These are phyloP conservation scores for Fusarium nodosum DNA, from an alignment of 2,329 filamentous ascomycete genomes.

Conservation along the genomic window DNA sequence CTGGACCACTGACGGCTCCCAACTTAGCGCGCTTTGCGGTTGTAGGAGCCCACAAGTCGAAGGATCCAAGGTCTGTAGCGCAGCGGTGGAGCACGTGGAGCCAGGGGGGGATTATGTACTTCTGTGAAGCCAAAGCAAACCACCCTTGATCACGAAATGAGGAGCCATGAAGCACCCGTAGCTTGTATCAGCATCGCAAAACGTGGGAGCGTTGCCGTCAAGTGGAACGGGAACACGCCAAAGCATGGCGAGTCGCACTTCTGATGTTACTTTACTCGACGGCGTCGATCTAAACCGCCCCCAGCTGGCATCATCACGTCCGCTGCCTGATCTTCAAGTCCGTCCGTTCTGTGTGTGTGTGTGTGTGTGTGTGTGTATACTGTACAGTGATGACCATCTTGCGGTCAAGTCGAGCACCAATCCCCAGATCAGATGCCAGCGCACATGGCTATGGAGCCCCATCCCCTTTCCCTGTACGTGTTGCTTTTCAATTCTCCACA, in stretches of 20 bases:
- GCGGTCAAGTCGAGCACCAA: slow-evolving; percentile 33
- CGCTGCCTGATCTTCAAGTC: slow-evolving; percentile 18
- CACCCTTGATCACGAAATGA: slow-evolving; percentile 21
- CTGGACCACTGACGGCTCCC: slow-evolving; percentile 15
- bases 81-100: slow-evolving; percentile 40
- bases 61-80: slow-evolving; percentile 19
- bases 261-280: slow-evolving; percentile 13
- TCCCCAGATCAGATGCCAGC: slow-evolving; percentile 32
- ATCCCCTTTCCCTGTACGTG: slow-evolving; percentile 3
- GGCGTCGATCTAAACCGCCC: slow-evolving; percentile 31
- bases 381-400: slow-evolving; percentile 21
- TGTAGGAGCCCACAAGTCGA: slow-evolving; percentile 12
- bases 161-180: slow-evolving; percentile 27
- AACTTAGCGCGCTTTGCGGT: slow-evolving; percentile 32
- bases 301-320: slow-evolving; percentile 36
- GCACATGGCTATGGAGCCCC: slow-evolving; percentile 26
- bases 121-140: slow-evolving; percentile 22
- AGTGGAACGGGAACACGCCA: slow-evolving; percentile 29
- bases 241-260: slow-evolving; percentile 27
- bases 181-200: slow-evolving; percentile 30
- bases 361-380: no score
- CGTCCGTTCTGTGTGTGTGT: not conserved
- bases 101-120: slow-evolving; percentile 37
- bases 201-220: slow-evolving; percentile 40
- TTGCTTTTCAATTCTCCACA: slow-evolving; percentile 28